Evolutionary conservation across 768 basidiomycete genomes (phyloP), one percentile per base, ranked within the genome.

Genomic region (Rickenella mellea): DNA sequence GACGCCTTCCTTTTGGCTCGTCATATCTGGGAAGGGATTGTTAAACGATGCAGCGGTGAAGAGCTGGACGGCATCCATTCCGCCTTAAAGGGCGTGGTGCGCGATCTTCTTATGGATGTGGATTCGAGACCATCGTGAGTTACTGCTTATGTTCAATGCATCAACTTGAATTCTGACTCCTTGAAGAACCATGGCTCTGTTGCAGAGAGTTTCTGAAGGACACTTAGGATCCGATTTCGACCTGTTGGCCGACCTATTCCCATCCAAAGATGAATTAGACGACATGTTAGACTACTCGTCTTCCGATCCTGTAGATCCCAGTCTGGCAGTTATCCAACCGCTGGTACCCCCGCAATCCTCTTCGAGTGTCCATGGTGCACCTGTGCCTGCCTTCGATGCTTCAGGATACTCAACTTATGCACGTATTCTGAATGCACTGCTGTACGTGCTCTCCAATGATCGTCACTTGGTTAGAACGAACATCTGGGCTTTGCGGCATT

Each of bases 401-500:
- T 59, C 62, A 12, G 81, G 83, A 0, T 75, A 75, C 43, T 71
- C 78, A 0, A 50, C 66, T 2, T 89, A 90, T 54, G 76, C 80
- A 2, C 76, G 91, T 14, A 63, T 69, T 4, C 68, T 78, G 10
- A 57, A 60, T 27, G 78, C 77, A 0, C 58, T 87, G 4, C 57
- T 88, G 2, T 63, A 71, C 1, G 56, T 76, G 21, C 64, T 88
- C 43, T 50, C 64, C 4, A 63, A 71, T 5, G 76, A 88, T 49
- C 76, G 87, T 27, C 64, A 72, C n/a, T 48, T 71, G 1, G 77
- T 81, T 3, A 73, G 67, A 39, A 61, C 63, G 12, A 72, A 83
- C 40, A 50, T 76, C 0, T 84, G 83, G 80, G 70, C 74, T 0
- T 55, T 97, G 4, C 73, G 75, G 7, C 84, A 90, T 54, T 64